Percentiles rank a stretch among this genome's conserved stretches.
Evolutionary conservation across 148 eudicot genomes (phyloP).

Genomic region (Persicaria maculosa): DNA sequence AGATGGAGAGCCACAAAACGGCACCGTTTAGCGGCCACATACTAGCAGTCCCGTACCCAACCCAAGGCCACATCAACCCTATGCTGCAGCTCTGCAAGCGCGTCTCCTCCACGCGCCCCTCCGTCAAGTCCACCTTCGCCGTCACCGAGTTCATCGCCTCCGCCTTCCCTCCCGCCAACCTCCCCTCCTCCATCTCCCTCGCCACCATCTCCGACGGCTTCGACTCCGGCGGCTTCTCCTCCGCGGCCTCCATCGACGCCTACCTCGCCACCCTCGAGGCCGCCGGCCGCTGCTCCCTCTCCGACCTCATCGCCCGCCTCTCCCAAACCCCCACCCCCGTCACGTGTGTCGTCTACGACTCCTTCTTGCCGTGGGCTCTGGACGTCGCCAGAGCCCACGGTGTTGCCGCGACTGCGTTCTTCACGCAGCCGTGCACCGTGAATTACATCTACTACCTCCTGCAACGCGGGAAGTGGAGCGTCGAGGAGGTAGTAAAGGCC

Average conservation of each 20-base stretch:
- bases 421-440: constrained; percentile 45
- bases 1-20: neutral
- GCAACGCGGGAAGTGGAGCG: constrained; percentile 17
- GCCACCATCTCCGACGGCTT: constrained; percentile 16
- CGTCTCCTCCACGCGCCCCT: constrained; percentile 29
- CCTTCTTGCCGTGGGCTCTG: constrained; percentile 44
- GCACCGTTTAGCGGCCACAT: constrained; percentile 19
- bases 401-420: constrained; percentile 31
- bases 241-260: neutral
- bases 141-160: constrained; percentile 12
- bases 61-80: constrained; percentile 66
- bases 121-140: constrained; percentile 32
- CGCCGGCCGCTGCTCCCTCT: constrained; percentile 3
- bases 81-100: constrained; percentile 42
- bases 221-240: neutral
- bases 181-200: constrained; percentile 16
- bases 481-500: neutral
- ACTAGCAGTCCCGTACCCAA: constrained; percentile 36
- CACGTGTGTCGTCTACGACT: constrained; percentile 36
- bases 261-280: neutral
- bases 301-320: neutral
- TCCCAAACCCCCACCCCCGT: neutral
- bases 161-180: constrained; percentile 5
- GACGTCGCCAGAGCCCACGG: constrained; percentile 28
- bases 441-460: constrained; percentile 33